phyloP scores from a whole-genome alignment of 2,329 filamentous ascomycete genomes.

The Neodidymelliopsis sp. region DNA sequence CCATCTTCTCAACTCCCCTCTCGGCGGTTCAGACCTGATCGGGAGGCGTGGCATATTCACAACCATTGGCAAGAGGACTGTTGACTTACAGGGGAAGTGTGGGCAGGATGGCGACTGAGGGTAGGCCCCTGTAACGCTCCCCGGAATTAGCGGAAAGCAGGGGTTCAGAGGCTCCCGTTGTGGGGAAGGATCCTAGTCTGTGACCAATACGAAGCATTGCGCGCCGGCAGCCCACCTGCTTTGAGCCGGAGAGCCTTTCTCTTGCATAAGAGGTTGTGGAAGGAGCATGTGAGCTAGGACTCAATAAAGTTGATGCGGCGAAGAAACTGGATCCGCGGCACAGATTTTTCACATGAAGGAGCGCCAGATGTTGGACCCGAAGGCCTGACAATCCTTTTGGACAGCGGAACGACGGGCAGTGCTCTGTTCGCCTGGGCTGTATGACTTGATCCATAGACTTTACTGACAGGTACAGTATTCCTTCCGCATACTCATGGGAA shows the following conservation, averaged over 20 bases:
- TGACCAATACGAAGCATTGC: conserved; percentile 25
- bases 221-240: conserved; percentile 23
- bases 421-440: background rate
- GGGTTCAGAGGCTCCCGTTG: conserved; percentile 16
- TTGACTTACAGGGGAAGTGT: conserved; percentile 14
- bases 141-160: conserved; percentile 9
- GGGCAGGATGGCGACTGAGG: conserved; percentile 8
- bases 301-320: conserved; percentile 23
- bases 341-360: conserved; percentile 32
- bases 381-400: background rate
- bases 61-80: conserved; percentile 20
- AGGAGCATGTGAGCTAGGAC: conserved; percentile 25
- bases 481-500: background rate
- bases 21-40: conserved; percentile 14
- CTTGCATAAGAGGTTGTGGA: conserved; percentile 19
- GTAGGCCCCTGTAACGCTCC: conserved; percentile 13
- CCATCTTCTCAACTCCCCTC: conserved; percentile 13
- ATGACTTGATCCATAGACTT: background rate
- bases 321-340: conserved; percentile 17
- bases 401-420: background rate
- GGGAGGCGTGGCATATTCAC: conserved; percentile 11
- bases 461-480: background rate
- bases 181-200: conserved; percentile 14
- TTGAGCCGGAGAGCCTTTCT: conserved; percentile 24
- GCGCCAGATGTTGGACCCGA: conserved; percentile 8